These are phyloP conservation scores for Aspergillus vadensis DNA, from an alignment of 2,329 filamentous ascomycete genomes.

Conservation along the genomic window DNA sequence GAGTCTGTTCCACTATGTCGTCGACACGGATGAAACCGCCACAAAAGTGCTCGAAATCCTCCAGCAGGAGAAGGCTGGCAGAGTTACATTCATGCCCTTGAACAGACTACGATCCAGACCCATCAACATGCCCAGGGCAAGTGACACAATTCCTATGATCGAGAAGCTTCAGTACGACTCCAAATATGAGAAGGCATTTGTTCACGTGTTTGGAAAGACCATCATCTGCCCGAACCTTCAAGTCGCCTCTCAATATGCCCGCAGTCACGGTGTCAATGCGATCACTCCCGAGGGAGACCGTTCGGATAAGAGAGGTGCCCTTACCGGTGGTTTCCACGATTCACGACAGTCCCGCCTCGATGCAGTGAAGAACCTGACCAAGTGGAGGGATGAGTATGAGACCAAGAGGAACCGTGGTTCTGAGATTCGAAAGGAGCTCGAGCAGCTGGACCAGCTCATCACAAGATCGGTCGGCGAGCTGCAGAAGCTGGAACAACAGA, in stretches of 20 bases:
- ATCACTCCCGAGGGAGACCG: conserved; percentile 95
- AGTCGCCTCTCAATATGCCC: conserved; percentile 85
- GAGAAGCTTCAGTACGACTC: conserved; percentile 79
- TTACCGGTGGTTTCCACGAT: conserved; percentile 94
- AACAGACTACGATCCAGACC: conserved; percentile 73
- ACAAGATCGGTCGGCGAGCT: conserved; percentile 81
- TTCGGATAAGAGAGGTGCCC: conserved; percentile 89
- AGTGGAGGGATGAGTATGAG: conserved; percentile 75
- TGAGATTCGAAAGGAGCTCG: conserved; percentile 69
- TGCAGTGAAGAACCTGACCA: conserved; percentile 73
- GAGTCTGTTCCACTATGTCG: conserved; percentile 93
- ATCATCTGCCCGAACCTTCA: conserved; percentile 90
- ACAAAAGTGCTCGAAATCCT: conserved; percentile 78
- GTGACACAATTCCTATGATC: conserved; percentile 83
- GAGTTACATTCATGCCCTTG: conserved; percentile 92
- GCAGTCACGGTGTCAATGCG: conserved; percentile 86
- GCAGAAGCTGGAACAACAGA: conserved; percentile 77
- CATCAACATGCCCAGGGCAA: conserved; percentile 77
- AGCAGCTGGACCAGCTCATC: conserved; percentile 83
- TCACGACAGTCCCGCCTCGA: conserved; percentile 82
- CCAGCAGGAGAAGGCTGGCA: conserved; percentile 75
- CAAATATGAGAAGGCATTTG: conserved; percentile 80
- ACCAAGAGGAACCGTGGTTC: conserved; percentile 62
- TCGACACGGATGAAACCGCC: conserved; percentile 87
- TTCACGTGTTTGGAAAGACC: conserved; percentile 92